Conservation (phyloP, 805 yeast genomes). For the Suhomyces faveliae region DNA sequence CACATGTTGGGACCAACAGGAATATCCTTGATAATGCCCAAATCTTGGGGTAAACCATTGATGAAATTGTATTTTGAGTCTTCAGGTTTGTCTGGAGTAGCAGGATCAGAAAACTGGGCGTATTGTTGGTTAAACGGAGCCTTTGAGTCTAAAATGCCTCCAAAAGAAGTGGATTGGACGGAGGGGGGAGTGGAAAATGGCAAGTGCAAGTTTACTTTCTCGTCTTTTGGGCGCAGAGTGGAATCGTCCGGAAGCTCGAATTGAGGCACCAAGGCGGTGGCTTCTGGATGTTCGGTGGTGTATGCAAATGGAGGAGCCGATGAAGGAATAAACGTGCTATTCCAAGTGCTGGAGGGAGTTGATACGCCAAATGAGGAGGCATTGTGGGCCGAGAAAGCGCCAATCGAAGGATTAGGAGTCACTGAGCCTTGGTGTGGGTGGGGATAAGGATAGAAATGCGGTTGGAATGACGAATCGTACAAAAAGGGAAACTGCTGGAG, state of each 20-base stretch:
- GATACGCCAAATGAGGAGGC: slow-evolving; percentile 17
- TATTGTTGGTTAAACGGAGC: not conserved
- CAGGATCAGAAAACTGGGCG: not conserved
- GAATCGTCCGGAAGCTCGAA: slow-evolving; percentile 20
- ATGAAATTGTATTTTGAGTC: not conserved
- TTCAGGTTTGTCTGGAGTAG: not conserved
- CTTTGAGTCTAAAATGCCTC: slow-evolving; percentile 2
- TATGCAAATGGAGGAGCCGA: slow-evolving; percentile 39
- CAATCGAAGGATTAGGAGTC: slow-evolving; percentile 30
- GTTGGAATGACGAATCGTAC: slow-evolving; percentile 5
- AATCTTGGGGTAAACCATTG: not conserved
- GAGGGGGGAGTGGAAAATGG: slow-evolving; percentile 28
- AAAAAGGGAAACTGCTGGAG: slow-evolving; percentile 2
- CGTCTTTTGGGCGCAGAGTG: slow-evolving; percentile 10
- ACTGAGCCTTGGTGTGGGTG: slow-evolving; percentile 24
- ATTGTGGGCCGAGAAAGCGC: slow-evolving; percentile 12
- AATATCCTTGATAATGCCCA: not conserved
- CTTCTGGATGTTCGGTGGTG: slow-evolving; percentile 5
- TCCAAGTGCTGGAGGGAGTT: slow-evolving; percentile 41
- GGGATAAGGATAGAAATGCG: slow-evolving; percentile 17
- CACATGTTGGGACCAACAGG: slow-evolving; percentile 12
- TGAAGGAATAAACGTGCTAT: slow-evolving; percentile 29
- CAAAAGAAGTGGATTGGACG: slow-evolving; percentile 7
- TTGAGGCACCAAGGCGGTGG: slow-evolving; percentile 10
- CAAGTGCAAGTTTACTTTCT: slow-evolving; percentile 13